phyloP scores from a whole-genome alignment of 2,329 filamentous ascomycete genomes.

The Mycogone perniciosa region DNA sequence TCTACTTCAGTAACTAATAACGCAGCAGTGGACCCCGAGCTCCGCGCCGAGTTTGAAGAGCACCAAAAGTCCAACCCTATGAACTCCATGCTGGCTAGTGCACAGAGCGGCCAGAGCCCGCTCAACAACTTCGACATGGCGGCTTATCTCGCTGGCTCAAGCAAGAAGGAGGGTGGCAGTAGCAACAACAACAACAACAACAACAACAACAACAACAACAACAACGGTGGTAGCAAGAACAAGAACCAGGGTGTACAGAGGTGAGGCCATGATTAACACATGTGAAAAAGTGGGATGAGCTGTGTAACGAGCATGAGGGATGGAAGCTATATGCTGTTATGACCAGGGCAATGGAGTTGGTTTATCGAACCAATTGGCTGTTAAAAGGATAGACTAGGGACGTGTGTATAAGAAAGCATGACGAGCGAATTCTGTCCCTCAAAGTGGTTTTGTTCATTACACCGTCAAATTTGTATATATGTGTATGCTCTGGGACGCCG shows the following conservation, averaged over 20 bases:
- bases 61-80: conserved; percentile 73
- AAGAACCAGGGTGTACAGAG: conserved; percentile 40
- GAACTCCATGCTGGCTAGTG: conserved; percentile 45
- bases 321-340: not conserved
- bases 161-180: conserved; percentile 33
- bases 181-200: not conserved
- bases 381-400: too few species aligned
- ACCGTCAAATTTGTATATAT: not conserved
- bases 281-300: not conserved
- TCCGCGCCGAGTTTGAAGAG: conserved; percentile 85
- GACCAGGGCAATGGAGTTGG: too few species aligned
- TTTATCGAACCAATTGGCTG: too few species aligned
- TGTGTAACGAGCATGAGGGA: not conserved
- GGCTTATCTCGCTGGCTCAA: conserved; percentile 53
- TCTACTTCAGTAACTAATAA: conserved; percentile 10
- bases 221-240: conserved; percentile 28
- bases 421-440: too few species aligned
- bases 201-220: conserved; percentile 4
- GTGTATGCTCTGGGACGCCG: not conserved
- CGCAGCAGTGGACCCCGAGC: conserved; percentile 84
- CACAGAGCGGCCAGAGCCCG: conserved; percentile 32
- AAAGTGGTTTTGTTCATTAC: too few species aligned
- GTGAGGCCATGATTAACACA: conserved; percentile 4
- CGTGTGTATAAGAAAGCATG: too few species aligned
- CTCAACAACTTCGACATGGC: conserved; percentile 57